Evolutionary conservation across 495 filamentous ascomycete species (phyloP).

Genomic region (Tuber calosporum): DNA sequence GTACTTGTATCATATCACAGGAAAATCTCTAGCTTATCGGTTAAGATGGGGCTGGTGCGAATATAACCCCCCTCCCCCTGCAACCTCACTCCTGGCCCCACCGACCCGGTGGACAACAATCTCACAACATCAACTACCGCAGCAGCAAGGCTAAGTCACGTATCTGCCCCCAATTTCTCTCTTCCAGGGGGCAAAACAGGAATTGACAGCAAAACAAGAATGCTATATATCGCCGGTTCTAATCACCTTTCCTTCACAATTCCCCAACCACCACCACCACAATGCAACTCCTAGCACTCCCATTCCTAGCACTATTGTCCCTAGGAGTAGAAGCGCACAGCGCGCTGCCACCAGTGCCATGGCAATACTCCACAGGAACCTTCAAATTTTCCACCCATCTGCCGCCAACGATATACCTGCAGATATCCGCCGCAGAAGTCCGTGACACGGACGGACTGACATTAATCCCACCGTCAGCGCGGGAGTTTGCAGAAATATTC

Average conservation of each 20-base stretch:
- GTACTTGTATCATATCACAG: neutral
- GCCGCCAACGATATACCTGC: slow-evolving; percentile 21
- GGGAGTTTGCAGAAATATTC: slow-evolving; percentile 49
- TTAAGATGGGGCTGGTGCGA: neutral
- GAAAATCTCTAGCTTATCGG: neutral
- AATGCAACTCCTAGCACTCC: neutral
- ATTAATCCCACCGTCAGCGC: slow-evolving; percentile 50
- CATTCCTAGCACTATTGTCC: neutral
- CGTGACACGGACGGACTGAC: slow-evolving; percentile 47
- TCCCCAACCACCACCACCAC: neutral
- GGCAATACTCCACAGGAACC: slow-evolving; percentile 7
- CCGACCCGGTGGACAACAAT: neutral
- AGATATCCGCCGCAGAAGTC: slow-evolving; percentile 4
- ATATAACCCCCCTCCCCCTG: neutral
- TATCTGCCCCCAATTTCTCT: neutral
- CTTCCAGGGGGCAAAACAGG: neutral
- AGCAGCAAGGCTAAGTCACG: neutral
- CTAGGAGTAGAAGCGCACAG: slow-evolving; percentile 10
- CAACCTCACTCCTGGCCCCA: neutral
- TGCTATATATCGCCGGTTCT: neutral
- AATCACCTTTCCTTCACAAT: neutral
- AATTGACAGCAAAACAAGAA: neutral
- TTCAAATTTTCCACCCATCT: slow-evolving; percentile 6
- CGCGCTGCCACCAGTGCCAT: slow-evolving; percentile 19
- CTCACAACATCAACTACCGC: neutral